Conservation (phyloP, 176 grass and related monocot genomes). For the Cenchrus fungigraminus region DNA sequence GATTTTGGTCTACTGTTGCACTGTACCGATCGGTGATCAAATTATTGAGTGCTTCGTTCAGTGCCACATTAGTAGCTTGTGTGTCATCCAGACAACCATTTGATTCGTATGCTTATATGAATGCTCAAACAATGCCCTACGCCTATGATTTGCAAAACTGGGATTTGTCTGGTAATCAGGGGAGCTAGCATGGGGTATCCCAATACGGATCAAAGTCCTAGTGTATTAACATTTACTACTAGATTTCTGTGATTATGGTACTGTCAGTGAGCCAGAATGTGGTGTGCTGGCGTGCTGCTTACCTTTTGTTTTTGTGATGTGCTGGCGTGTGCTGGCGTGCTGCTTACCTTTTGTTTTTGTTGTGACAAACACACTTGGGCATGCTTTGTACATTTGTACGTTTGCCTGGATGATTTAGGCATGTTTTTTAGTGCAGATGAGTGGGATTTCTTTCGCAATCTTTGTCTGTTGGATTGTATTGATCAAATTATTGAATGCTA, state of each 20-base stretch:
- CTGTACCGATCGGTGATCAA: neutral
- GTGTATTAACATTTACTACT: too few species aligned
- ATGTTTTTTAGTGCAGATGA: neutral
- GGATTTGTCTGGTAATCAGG: neutral
- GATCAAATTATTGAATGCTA: neutral
- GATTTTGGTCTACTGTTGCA: neutral
- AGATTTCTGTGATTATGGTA: too few species aligned
- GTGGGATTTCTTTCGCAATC: neutral
- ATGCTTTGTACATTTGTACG: neutral
- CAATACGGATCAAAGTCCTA: neutral
- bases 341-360: neutral
- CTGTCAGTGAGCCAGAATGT: neutral
- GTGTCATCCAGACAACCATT: neutral
- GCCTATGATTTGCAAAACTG: neutral
- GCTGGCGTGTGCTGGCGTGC: neutral
- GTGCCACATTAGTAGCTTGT: neutral
- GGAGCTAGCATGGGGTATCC: neutral
- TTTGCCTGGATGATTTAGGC: neutral
- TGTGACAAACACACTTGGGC: neutral
- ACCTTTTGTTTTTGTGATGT: too few species aligned
- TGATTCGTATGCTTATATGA: neutral
- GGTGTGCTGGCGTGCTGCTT: too few species aligned
- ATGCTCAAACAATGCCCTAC: neutral
- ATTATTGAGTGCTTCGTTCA: neutral
- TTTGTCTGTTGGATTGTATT: neutral